Conservation (phyloP, 108 stramenopile genomes). For the Pseudonitzschia pungens region DNA sequence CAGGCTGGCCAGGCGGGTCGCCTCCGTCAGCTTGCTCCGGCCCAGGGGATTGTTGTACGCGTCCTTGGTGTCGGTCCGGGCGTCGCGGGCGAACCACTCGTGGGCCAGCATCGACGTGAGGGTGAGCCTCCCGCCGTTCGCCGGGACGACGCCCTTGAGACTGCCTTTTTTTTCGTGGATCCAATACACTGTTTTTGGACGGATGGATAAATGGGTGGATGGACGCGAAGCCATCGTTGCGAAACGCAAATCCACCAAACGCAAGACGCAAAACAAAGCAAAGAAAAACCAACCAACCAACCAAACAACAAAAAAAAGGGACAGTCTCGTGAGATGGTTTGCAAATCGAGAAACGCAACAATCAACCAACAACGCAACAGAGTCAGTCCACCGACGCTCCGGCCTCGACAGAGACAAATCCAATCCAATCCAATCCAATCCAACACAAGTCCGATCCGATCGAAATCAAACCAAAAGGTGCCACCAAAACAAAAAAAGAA, state of each 20-base stretch:
- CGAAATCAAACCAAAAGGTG: too few species aligned
- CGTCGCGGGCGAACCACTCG: constrained; percentile 63
- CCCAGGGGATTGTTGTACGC: constrained; percentile 49
- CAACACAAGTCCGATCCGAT: background rate
- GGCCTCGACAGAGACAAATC: background rate
- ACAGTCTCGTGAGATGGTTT: too few species aligned
- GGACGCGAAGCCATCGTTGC: background rate
- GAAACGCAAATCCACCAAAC: too few species aligned
- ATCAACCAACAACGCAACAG: too few species aligned
- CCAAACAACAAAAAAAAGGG: too few species aligned
- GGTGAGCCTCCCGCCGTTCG: constrained; percentile 17
- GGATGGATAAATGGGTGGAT: background rate
- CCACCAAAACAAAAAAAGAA: too few species aligned
- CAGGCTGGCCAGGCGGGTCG: constrained; percentile 30
- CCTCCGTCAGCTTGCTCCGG: constrained; percentile 38
- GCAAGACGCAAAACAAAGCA: too few species aligned
- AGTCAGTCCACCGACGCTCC: background rate
- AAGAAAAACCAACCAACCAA: too few species aligned
- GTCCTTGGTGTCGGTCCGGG: constrained; percentile 48
- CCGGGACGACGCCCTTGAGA: constrained; percentile 28
- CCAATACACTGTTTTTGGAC: constrained; percentile 41
- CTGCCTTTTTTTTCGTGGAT: constrained; percentile 40
- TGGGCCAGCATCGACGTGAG: constrained; percentile 45
- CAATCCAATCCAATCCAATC: background rate
- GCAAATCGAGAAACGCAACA: too few species aligned